These are phyloP conservation scores for Sarcodon aspratus DNA, from an alignment of 768 basidiomycete species.

Conservation along the genomic window DNA sequence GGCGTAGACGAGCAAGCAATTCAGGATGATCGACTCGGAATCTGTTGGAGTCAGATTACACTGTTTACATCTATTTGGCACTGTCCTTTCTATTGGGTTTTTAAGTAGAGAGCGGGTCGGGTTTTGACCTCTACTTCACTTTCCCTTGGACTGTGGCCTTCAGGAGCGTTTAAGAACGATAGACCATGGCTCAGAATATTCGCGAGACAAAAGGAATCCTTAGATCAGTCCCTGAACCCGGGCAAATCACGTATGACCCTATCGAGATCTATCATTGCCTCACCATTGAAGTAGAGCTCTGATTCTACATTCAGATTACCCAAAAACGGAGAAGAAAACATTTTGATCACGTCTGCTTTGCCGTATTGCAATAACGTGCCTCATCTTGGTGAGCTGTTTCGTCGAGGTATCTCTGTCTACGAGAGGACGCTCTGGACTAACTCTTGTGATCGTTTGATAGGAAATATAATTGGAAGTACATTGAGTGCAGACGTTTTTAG, in stretches of 20 bases:
- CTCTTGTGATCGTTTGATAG: slow-evolving; percentile 19
- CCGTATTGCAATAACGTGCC: slow-evolving; percentile 98
- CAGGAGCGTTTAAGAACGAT: too few relatives aligned
- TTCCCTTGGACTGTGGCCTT: too few relatives aligned
- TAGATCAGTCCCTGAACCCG: slow-evolving; percentile 28
- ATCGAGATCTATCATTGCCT: not conserved
- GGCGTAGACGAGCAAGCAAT: too few relatives aligned
- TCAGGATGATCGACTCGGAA: too few relatives aligned
- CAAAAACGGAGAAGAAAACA: slow-evolving; percentile 75
- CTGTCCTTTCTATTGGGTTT: too few relatives aligned
- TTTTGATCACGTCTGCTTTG: slow-evolving; percentile 89
- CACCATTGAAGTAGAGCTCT: not conserved
- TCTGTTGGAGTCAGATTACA: too few relatives aligned
- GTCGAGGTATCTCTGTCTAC: slow-evolving; percentile 6
- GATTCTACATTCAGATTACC: slow-evolving; percentile 40
- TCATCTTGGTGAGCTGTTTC: slow-evolving; percentile 60
- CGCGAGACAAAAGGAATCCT: slow-evolving; percentile 30
- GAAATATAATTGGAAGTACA: slow-evolving; percentile 91
- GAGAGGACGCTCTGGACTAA: too few relatives aligned
- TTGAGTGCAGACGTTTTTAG: slow-evolving; percentile 96
- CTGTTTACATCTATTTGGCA: too few relatives aligned
- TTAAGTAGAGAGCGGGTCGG: too few relatives aligned
- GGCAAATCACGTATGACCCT: slow-evolving; percentile 29
- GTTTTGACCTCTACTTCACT: too few relatives aligned
- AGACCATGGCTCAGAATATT: slow-evolving; percentile 26